A percentile compares a stretch with the other conserved stretches of the same genome.
Conservation (phyloP, 257 asterid species). For the Ligustrum vulgare region DNA sequence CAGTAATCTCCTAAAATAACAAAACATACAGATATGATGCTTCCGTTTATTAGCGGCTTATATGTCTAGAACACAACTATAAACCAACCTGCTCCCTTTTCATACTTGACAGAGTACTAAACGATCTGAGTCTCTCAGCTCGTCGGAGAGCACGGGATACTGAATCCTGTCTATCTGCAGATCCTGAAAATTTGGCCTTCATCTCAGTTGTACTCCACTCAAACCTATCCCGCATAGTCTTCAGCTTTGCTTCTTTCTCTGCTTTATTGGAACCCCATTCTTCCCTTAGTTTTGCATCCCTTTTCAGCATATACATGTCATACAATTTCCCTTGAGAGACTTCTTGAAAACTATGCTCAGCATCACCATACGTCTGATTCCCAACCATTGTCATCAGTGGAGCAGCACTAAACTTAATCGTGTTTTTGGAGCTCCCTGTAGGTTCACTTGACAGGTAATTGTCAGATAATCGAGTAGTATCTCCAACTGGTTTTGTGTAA, state of each 20-base stretch:
- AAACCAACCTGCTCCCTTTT: constrained; percentile 73
- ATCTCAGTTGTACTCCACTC: constrained; percentile 80
- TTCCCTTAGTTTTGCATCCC: constrained; percentile 86
- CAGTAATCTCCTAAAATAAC: constrained; percentile 28
- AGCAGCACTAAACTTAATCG: constrained; percentile 34
- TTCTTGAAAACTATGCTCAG: constrained; percentile 56
- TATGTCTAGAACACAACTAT: constrained; percentile 25
- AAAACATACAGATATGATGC: constrained; percentile 23
- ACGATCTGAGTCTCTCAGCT: constrained; percentile 81
- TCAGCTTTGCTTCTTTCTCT: constrained; percentile 86
- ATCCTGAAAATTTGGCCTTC: constrained; percentile 67
- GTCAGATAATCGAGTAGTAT: constrained; percentile 34
- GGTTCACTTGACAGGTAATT: constrained; percentile 36
- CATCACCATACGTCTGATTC: constrained; percentile 42
- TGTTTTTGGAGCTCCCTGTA: constrained; percentile 44
- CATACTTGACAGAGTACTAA: constrained; percentile 47
- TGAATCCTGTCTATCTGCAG: constrained; percentile 48
- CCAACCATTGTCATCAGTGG: constrained; percentile 33
- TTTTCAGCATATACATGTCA: constrained; percentile 68
- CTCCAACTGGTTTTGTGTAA: constrained; percentile 36
- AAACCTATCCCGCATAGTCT: constrained; percentile 83
- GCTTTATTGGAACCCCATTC: constrained; percentile 83
- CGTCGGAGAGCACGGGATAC: constrained; percentile 46
- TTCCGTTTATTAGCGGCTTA: constrained; percentile 7
- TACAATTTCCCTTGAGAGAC: constrained; percentile 82